Base-by-base conservation (phyloP, 1,139 yeast species). In the Yamadazyma triangularis region DNA sequence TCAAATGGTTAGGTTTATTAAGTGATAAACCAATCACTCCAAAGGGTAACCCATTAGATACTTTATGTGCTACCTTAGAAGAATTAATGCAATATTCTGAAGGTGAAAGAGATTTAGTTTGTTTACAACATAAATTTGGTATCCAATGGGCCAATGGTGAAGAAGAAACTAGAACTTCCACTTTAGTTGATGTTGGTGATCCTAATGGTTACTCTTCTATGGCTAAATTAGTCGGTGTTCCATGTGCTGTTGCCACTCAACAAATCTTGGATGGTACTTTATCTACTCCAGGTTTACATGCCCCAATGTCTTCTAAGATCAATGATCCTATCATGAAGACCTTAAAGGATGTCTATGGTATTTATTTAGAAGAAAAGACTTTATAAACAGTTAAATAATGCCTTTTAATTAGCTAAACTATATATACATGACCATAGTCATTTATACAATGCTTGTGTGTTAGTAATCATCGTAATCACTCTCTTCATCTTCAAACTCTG, bases 221-320 rank as follows among this genome's bases (percentile, higher is more conserved):
- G 98, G 98, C 98, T 47, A 89, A 91, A 60, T 75, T 87, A 47
- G 98, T 91, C 37, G 98, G 98, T 70, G 93, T 88, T 45, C 98
- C 98, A 46, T 91, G 96, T 65, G 96, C 96, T 38, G 95, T 91
- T 58, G 98, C 97, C 25, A 73, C 83, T 41, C 79, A 79, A 67
- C 84, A 85, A 63, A 85, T 91, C 45, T 74, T 91, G 51, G 76
- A 83, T 47, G 96, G 96, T 42, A 77, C 82, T 42, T 82, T 87
- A 55, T 50, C 53, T 35, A 70, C 72, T 51, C 72, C 70, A 41
- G 98, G 98, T 48, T 73, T 91, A 55, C 73, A 82, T 49, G 97
- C 97, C 34, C 98, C 98, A 54, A 85, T 86, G 76, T 70, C 87
- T 42, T 83, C 94, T 42, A 91, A 86, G 57, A 78, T 87, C 54